phyloP scores from a whole-genome alignment of 495 filamentous ascomycete genomes.

The Mytilinidion resinicola region DNA sequence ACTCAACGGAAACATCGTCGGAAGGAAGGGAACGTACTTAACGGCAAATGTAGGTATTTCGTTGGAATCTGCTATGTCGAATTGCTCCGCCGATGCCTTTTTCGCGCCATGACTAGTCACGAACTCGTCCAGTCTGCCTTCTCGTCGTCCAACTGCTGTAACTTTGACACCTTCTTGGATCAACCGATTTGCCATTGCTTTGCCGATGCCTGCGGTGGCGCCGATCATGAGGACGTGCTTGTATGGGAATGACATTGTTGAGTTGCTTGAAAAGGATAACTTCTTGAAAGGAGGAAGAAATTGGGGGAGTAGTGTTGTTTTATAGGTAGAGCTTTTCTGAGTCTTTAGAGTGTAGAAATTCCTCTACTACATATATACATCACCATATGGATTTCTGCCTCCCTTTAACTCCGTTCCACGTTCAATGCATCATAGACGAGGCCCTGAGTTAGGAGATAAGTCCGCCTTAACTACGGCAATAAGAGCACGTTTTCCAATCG shows the following conservation, averaged over 20 bases:
- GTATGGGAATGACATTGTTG: slow-evolving; percentile 25
- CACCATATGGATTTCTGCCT: no score
- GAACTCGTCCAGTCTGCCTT: slow-evolving; percentile 23
- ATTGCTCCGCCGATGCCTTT: slow-evolving; percentile 2
- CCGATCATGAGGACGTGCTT: slow-evolving; percentile 26
- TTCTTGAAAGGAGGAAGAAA: not conserved
- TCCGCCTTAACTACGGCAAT: no score
- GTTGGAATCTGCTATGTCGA: slow-evolving; percentile 11
- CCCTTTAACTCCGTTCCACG: no score
- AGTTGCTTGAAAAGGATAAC: not conserved
- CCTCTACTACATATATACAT: no score
- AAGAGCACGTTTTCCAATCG: no score
- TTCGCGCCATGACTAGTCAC: slow-evolving; percentile 9
- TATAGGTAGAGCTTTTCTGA: no score
- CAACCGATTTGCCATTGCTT: slow-evolving; percentile 14
- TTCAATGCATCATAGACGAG: no score
- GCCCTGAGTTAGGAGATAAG: no score
- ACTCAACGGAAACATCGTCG: not conserved
- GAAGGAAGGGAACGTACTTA: not conserved
- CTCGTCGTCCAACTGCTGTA: slow-evolving; percentile 18
- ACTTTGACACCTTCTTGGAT: slow-evolving; percentile 16
- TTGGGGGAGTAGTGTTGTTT: no score
- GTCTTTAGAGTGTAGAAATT: no score
- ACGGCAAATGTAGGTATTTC: slow-evolving; percentile 9
- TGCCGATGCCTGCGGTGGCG: slow-evolving; percentile 26